Evolutionary conservation across 75 land plant species (phyloP).

Genomic region (Pinus albicaulis): DNA sequence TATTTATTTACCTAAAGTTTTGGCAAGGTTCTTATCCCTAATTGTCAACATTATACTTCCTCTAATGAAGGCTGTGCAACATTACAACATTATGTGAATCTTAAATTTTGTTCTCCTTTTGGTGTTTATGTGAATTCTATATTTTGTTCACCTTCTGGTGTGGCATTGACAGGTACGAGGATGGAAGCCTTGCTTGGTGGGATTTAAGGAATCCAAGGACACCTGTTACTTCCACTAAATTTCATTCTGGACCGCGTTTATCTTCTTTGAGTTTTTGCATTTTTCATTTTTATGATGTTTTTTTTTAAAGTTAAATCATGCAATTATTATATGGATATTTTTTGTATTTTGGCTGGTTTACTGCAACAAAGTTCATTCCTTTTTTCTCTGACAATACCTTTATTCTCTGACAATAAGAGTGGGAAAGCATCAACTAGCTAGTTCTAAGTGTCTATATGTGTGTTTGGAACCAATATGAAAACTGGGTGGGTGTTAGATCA

Average conservation of each 20-base stretch:
- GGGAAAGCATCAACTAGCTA: no score
- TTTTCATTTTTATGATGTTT: not conserved
- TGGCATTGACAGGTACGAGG: conserved; percentile 66
- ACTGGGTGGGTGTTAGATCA: no score
- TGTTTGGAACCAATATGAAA: no score
- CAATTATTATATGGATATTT: not conserved
- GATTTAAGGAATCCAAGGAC: conserved; percentile 59
- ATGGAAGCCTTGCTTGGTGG: conserved; percentile 93
- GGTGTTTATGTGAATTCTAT: not conserved
- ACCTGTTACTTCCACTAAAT: conserved; percentile 62
- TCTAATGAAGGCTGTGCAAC: not conserved
- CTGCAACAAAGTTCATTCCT: not conserved
- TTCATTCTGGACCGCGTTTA: conserved; percentile 88
- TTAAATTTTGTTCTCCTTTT: no score
- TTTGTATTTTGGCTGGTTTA: not conserved
- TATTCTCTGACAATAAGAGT: no score
- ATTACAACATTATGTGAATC: not conserved
- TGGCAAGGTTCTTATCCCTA: no score
- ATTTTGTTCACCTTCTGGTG: not conserved
- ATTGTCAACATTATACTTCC: no score
- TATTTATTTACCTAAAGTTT: no score
- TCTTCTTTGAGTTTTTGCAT: not conserved
- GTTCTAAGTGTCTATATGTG: no score
- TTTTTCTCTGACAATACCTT: not conserved
- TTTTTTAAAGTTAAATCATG: not conserved